A percentile compares a stretch with the other conserved stretches of the same genome.
Conservation (phyloP, 2,329 filamentous ascomycete species). For the Calycina marina region DNA sequence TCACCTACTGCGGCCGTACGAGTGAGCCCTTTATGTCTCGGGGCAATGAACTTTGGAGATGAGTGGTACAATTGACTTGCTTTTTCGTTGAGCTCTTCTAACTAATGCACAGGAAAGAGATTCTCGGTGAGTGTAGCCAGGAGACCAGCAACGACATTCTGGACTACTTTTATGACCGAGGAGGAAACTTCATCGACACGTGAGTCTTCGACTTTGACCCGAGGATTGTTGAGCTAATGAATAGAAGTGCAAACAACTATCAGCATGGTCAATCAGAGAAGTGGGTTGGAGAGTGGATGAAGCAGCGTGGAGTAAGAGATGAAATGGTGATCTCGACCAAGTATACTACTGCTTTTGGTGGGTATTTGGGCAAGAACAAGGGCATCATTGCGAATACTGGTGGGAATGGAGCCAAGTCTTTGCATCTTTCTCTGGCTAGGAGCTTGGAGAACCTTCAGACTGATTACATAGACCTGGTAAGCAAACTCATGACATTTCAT, state of each 20-base stretch:
- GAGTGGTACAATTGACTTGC: too few relatives aligned
- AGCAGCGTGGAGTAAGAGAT: conserved; percentile 45
- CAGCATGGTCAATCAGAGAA: conserved; percentile 39
- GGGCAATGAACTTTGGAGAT: conserved; percentile 47
- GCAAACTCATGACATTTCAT: conserved; percentile 6
- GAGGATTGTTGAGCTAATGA: too few relatives aligned
- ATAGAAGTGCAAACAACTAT: conserved; percentile 59
- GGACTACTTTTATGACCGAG: conserved; percentile 38
- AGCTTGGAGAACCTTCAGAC: conserved; percentile 48
- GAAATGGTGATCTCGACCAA: conserved; percentile 56
- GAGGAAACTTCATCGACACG: conserved; percentile 58
- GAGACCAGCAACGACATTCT: conserved; percentile 39
- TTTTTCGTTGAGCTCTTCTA: too few relatives aligned
- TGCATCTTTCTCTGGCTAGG: conserved; percentile 39
- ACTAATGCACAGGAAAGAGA: conserved; percentile 29
- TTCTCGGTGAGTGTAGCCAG: conserved; percentile 52
- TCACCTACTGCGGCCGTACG: conserved; percentile 47
- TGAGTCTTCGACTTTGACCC: too few relatives aligned
- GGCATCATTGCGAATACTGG: conserved; percentile 31
- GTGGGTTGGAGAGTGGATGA: conserved; percentile 61
- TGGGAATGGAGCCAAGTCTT: conserved; percentile 48
- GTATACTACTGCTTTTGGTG: conserved; percentile 22
- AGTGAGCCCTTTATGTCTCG: conserved; percentile 49
- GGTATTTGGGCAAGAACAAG: conserved; percentile 10
- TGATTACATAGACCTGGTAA: conserved; percentile 51